A percentile compares a stretch with the other conserved stretches of the same genome.
Evolutionary conservation across 1,284 basidiomycete genomes (phyloP).

Genomic region (Leccinum subrobustum): DNA sequence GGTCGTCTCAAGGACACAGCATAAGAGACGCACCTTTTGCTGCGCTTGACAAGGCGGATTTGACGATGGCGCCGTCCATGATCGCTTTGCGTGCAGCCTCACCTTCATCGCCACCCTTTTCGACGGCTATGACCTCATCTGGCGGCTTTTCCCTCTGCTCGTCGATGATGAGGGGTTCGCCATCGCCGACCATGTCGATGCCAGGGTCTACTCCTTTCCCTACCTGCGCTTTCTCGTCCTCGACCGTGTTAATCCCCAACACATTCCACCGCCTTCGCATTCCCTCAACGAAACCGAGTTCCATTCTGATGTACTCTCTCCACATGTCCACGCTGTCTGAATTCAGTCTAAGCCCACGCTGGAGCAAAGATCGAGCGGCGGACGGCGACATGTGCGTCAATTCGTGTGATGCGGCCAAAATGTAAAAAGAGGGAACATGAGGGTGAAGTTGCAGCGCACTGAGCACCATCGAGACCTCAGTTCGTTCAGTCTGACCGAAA

Average conservation of each 20-base stretch:
- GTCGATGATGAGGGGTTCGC: conserved; percentile 22
- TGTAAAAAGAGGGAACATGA: conserved; percentile 76
- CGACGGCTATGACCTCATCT: conserved; percentile 29
- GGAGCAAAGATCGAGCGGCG: conserved; percentile 82
- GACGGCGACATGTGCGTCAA: conserved; percentile 74
- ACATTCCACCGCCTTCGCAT: conserved; percentile 81
- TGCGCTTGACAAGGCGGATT: conserved; percentile 63
- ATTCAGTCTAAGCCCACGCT: conserved; percentile 83
- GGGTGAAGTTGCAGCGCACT: conserved; percentile 90
- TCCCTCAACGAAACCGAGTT: conserved; percentile 85
- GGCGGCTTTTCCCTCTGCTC: conserved; percentile 23
- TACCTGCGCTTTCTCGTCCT: conserved; percentile 30
- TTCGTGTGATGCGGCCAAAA: conserved; percentile 86
- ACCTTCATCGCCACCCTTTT: conserved; percentile 40
- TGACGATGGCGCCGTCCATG: conserved; percentile 71
- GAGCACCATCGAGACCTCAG: conserved; percentile 5
- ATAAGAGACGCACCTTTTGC: conserved; percentile 51
- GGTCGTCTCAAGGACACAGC: neutral
- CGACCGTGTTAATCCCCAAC: conserved; percentile 54
- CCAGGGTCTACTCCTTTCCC: conserved; percentile 14
- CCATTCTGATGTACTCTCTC: conserved; percentile 90
- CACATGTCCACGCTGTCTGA: conserved; percentile 72
- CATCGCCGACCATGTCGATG: conserved; percentile 26
- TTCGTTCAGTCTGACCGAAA: neutral
- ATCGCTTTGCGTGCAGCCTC: conserved; percentile 57